Percentiles rank a stretch among this genome's conserved stretches.
Evolutionary conservation across 2,329 filamentous ascomycete species (phyloP).

Genomic region (Chaetomium globosum): DNA sequence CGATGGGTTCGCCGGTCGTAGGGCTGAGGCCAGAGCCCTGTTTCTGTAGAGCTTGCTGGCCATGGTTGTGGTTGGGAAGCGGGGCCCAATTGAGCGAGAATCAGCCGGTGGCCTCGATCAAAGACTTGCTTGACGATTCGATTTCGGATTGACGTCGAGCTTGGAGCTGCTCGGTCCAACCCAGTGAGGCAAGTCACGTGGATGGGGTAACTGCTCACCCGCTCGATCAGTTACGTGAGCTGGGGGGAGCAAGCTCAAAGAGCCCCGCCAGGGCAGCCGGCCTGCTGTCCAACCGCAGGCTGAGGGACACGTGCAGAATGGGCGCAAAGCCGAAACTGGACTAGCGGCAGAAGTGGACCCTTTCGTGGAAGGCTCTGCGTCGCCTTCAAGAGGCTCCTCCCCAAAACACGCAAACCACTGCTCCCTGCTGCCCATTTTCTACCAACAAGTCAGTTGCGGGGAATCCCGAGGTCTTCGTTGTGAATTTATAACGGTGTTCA

Average conservation of each 20-base stretch:
- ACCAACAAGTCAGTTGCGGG: conserved; percentile 23
- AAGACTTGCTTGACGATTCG: conserved; percentile 20
- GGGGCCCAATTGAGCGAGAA: conserved; percentile 50
- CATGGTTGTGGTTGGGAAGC: conserved; percentile 50
- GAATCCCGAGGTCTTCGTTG: conserved; percentile 25
- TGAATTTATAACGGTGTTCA: conserved; percentile 32
- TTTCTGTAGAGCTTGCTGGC: conserved; percentile 62
- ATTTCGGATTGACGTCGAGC: conserved; percentile 29
- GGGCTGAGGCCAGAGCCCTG: conserved; percentile 58
- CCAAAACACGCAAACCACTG: conserved; percentile 27
- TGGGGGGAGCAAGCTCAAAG: neutral
- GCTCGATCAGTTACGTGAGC: conserved; percentile 19
- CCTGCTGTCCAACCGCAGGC: conserved; percentile 21
- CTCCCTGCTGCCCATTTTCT: conserved; percentile 16
- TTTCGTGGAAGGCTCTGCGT: conserved; percentile 38
- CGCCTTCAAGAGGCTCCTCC: conserved; percentile 27
- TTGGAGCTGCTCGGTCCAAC: conserved; percentile 25
- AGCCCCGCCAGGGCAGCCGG: neutral
- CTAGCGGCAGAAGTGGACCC: conserved; percentile 28
- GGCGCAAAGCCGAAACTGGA: conserved; percentile 24
- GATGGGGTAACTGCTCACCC: no score
- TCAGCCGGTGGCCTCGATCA: conserved; percentile 35
- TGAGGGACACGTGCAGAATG: conserved; percentile 33
- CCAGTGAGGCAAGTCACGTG: conserved; percentile 12
- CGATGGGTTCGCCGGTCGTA: conserved; percentile 55